Evolutionary conservation across 768 basidiomycete genomes (phyloP).

Genomic region (Omphalotus guepiniiformis): DNA sequence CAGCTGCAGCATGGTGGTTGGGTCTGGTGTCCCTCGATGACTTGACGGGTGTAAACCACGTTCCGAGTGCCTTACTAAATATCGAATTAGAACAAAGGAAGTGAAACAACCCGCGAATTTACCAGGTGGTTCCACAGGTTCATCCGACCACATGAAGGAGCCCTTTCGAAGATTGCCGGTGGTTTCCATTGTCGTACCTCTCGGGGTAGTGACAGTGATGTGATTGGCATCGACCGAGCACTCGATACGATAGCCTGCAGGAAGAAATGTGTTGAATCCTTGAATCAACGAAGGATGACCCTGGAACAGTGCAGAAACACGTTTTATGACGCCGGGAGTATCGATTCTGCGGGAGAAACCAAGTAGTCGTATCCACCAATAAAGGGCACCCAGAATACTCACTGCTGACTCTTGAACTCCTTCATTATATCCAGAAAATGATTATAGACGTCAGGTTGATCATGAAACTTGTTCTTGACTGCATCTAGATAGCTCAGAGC

Average conservation of each 20-base stretch:
- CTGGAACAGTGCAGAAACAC: constrained; percentile 89
- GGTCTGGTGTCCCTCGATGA: constrained; percentile 28
- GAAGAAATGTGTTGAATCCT: constrained; percentile 98
- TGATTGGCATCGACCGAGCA: constrained; percentile 57
- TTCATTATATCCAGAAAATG: constrained; percentile 97
- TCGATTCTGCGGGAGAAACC: constrained; percentile 63
- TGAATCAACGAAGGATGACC: constrained; percentile 90
- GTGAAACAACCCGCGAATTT: background rate
- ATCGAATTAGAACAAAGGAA: background rate
- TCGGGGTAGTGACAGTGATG: constrained; percentile 77
- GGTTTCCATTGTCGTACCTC: constrained; percentile 58
- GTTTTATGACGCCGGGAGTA: constrained; percentile 94
- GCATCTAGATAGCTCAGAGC: constrained; percentile 92
- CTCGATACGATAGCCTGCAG: constrained; percentile 91
- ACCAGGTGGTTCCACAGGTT: constrained; percentile 10
- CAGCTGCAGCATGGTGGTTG: constrained; percentile 32
- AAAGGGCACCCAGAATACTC: constrained; percentile 16
- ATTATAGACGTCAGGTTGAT: constrained; percentile 93
- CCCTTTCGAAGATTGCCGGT: constrained; percentile 41
- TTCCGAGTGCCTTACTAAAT: constrained; percentile 21
- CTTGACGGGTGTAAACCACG: constrained; percentile 9
- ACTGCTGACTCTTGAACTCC: constrained; percentile 86
- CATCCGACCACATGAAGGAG: constrained; percentile 35
- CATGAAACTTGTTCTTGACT: constrained; percentile 87
- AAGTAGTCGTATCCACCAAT: background rate